Evolutionary conservation across 805 yeast species (phyloP).

Genomic region (Torulaspora gathmanii): DNA sequence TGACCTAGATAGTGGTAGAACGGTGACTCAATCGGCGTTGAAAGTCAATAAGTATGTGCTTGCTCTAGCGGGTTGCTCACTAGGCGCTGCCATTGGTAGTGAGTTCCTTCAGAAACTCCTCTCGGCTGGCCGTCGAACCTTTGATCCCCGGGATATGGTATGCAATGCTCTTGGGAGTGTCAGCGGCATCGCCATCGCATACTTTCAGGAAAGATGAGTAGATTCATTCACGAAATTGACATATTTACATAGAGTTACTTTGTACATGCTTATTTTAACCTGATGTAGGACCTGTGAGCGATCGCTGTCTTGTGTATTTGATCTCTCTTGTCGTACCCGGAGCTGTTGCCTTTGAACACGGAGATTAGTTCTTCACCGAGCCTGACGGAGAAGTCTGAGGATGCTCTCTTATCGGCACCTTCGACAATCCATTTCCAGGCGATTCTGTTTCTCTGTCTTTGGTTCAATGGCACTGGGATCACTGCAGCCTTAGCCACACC

Average conservation of each 20-base stretch:
- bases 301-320: constrained; percentile 83
- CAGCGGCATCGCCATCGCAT: constrained; percentile 22
- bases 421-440: constrained; percentile 91
- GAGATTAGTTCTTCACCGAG: constrained; percentile 83
- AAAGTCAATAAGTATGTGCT: constrained; percentile 25
- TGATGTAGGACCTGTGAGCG: constrained; percentile 78
- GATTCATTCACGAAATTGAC: constrained; percentile 1
- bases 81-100: constrained; percentile 45
- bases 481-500: constrained; percentile 79
- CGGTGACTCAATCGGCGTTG: neutral
- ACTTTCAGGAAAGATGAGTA: constrained; percentile 9
- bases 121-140: constrained; percentile 38
- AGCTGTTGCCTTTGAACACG: constrained; percentile 70
- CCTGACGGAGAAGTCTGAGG: constrained; percentile 79
- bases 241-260: constrained; percentile 1
- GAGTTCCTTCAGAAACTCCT: constrained; percentile 44
- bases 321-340: constrained; percentile 78
- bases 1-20: constrained; percentile 1
- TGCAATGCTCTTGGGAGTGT: constrained; percentile 34
- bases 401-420: constrained; percentile 71
- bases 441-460: constrained; percentile 76
- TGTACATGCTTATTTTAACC: constrained; percentile 33
- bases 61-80: constrained; percentile 43
- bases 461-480: constrained; percentile 78
- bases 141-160: constrained; percentile 47